Base-by-base conservation (phyloP, 768 basidiomycete species). In the Leccinum pellstonianum region DNA sequence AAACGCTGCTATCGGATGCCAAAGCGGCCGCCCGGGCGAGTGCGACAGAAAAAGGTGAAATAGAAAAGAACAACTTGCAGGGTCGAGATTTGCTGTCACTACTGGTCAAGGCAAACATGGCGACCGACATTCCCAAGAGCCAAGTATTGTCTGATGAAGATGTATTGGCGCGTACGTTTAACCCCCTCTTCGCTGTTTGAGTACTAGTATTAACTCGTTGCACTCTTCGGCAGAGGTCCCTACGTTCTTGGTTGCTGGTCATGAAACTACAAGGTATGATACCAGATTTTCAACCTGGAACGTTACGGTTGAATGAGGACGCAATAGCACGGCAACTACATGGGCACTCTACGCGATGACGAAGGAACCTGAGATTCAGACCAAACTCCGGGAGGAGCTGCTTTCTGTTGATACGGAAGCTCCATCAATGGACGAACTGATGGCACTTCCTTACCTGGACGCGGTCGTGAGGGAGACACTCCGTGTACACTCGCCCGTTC, bases 371-470 rank as follows among this genome's bases (percentile, higher is more conserved):
- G 73, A 78, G 1, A 72, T 81, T 4, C 87, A 90, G 62, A 72
- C 64, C 9, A 82, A 81, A 61, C 78, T 92, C 0, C 79, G 86
- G 1, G 77, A 82, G 1, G 88, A 91, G 65, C 73, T 87, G 1
- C 70, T 82, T 8, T 66, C 73, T 0, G 73, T 86, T 11, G 65
- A 77, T 1, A 84, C 82, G 0, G 83, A 87, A 9, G 81, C 73
- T 1, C 88, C 88, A 4, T 79, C 80, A 3, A 88, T 90, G 85
- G 90, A 91, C 31, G 80, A 86, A 33, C 79, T 92, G 1, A 81
- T 83, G 57, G 75, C 80, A 4, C 76, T 93, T 4, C 81, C 86
- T 0, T 90, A 88, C 65, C 83, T 92, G n/a, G 90, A 90, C 62
- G 76, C 76, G n/a, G 80, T 88, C 10, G 77, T 87, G 3, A 79